Percentiles rank a stretch among this genome's conserved stretches.
phyloP scores from a whole-genome alignment of 164 flowering plant species.

The Cinnamomum micranthum region DNA sequence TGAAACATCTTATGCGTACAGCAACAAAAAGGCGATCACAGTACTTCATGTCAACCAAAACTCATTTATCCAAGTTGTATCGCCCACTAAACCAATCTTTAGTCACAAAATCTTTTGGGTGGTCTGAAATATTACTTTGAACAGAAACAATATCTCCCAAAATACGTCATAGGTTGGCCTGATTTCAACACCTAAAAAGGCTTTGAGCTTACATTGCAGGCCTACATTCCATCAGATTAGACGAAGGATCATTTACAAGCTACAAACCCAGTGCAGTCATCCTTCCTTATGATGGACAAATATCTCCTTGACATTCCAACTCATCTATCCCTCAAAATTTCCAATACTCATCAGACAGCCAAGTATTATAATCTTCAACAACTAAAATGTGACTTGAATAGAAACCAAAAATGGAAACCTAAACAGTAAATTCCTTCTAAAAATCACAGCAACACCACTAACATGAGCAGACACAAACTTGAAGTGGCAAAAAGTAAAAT shows the following conservation, averaged over 20 bases:
- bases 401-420: slow-evolving; percentile 4
- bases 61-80: background rate
- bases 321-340: background rate
- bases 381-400: background rate
- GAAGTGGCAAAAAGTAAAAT: slow-evolving; percentile 11
- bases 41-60: background rate
- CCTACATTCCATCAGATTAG: background rate
- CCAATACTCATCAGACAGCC: background rate
- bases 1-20: background rate
- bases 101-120: background rate
- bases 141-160: background rate
- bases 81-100: background rate
- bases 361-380: background rate
- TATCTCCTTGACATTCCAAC: background rate
- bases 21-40: background rate
- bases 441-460: background rate
- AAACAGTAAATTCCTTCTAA: background rate
- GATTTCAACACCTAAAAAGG: background rate
- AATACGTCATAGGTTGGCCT: background rate
- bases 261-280: background rate
- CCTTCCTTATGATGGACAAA: background rate
- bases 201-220: background rate
- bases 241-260: background rate
- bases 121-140: background rate
- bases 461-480: slow-evolving; percentile 4